Evolutionary conservation across 2,329 filamentous ascomycete genomes (phyloP).

Genomic region (Berkeleyomyces rouxiae): DNA sequence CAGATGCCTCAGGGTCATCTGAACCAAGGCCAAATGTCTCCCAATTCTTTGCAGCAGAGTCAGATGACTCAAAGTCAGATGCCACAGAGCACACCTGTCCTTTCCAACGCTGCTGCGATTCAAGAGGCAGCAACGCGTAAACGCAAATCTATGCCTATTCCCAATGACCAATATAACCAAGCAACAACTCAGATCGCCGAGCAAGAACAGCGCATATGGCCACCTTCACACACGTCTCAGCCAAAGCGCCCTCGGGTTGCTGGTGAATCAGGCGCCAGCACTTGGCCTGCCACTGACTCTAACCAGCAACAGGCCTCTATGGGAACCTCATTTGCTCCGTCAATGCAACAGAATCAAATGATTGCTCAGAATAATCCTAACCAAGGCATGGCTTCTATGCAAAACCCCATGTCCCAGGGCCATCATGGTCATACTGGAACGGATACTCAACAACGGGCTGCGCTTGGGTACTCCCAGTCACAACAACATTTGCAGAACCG

Average conservation of each 20-base stretch:
- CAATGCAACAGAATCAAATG: constrained; percentile 12
- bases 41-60: background rate
- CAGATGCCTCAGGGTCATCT: background rate
- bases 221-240: constrained; percentile 2
- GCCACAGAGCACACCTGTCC: constrained; percentile 1
- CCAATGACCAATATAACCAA: constrained; percentile 9
- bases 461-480: background rate
- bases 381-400: constrained; percentile 1
- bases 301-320: constrained; percentile 7
- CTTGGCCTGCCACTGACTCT: constrained; percentile 3
- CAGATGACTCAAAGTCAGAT: constrained; percentile 6
- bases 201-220: constrained; percentile 5
- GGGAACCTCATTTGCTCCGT: constrained; percentile 2
- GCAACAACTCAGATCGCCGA: constrained; percentile 6
- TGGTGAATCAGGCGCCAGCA: constrained; percentile 1
- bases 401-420: constrained; percentile 4
- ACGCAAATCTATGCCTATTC: constrained; percentile 12
- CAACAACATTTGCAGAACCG: constrained; percentile 4
- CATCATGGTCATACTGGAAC: constrained; percentile 6
- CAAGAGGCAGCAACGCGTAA: constrained; percentile 11
- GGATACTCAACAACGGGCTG: constrained; percentile 6
- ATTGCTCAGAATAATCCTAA: constrained; percentile 8
- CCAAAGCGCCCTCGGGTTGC: constrained; percentile 11
- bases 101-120: background rate
- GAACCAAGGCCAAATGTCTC: constrained; percentile 4